A percentile compares a stretch with the other conserved stretches of the same genome.
Conservation (phyloP, 176 grass and related monocot species). For the Oryza brachyantha region DNA sequence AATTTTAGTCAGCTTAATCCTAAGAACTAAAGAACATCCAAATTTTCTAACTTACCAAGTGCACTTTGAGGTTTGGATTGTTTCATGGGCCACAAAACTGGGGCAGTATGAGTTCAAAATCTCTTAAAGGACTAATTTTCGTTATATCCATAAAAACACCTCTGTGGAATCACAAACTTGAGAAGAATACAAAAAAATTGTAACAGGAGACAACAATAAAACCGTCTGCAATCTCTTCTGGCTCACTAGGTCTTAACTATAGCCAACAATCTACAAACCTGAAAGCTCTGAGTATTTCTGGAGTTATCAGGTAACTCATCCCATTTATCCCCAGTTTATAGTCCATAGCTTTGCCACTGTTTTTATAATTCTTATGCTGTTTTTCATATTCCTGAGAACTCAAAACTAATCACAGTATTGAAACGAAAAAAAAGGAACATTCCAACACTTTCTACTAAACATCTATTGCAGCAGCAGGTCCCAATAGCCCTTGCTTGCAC, state of each 20-base stretch:
- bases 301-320: too few relatives aligned
- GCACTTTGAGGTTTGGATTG: neutral
- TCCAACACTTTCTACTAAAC: neutral
- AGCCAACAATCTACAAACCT: neutral
- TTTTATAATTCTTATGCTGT: neutral
- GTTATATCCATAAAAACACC: neutral
- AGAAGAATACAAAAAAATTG: neutral
- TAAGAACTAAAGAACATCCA: neutral
- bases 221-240: neutral
- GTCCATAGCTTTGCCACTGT: too few relatives aligned
- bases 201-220: neutral
- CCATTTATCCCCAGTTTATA: too few relatives aligned
- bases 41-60: neutral
- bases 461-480: neutral
- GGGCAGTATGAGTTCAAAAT: neutral
- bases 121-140: neutral
- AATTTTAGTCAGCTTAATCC: constrained; percentile 10
- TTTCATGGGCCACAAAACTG: neutral
- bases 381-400: neutral
- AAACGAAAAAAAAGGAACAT: neutral
- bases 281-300: too few relatives aligned
- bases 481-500: constrained; percentile 4
- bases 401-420: neutral
- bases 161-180: neutral
- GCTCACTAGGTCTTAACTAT: neutral